These are phyloP conservation scores for Lachnellula suecica DNA, from an alignment of 2,329 filamentous ascomycete genomes.

Conservation along the genomic window DNA sequence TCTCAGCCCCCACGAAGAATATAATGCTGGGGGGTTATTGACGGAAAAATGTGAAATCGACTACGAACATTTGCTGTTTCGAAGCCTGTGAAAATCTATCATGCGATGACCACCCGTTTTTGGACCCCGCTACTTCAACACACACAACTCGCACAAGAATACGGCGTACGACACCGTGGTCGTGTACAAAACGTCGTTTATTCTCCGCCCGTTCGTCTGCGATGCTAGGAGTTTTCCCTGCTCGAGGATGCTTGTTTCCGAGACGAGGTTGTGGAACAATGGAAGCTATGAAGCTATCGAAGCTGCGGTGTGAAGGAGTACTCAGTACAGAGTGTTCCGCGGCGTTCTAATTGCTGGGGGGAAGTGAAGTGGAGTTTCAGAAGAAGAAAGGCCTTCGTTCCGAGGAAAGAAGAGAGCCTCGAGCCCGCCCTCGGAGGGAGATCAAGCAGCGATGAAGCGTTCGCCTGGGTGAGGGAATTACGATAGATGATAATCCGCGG, in stretches of 20 bases:
- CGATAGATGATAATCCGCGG: not conserved
- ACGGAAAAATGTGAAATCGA: constrained; percentile 17
- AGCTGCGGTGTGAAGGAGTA: not conserved
- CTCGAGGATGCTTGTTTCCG: not conserved
- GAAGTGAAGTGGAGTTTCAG: constrained; percentile 17
- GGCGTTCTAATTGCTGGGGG: not conserved
- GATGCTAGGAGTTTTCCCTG: not conserved
- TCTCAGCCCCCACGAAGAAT: no score
- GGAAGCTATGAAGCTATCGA: not conserved
- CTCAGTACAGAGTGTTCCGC: not conserved
- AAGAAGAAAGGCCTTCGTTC: constrained; percentile 7
- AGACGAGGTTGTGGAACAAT: not conserved
- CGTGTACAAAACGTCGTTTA: constrained; percentile 1
- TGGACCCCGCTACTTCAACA: constrained; percentile 1
- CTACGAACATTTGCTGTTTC: constrained; percentile 34
- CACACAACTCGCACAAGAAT: constrained; percentile 6
- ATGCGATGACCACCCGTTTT: constrained; percentile 21
- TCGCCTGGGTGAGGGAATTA: not conserved
- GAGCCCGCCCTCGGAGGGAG: constrained; percentile 19
- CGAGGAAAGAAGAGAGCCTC: constrained; percentile 17
- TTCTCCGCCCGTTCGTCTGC: not conserved
- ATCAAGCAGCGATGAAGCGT: constrained; percentile 27
- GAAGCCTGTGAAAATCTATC: constrained; percentile 24
- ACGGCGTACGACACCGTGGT: not conserved
- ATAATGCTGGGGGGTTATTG: no score